Percentiles rank a stretch among this genome's conserved stretches.
These are phyloP conservation scores for Tolypocladium album DNA, from an alignment of 2,329 filamentous ascomycete species.

Conservation along the genomic window DNA sequence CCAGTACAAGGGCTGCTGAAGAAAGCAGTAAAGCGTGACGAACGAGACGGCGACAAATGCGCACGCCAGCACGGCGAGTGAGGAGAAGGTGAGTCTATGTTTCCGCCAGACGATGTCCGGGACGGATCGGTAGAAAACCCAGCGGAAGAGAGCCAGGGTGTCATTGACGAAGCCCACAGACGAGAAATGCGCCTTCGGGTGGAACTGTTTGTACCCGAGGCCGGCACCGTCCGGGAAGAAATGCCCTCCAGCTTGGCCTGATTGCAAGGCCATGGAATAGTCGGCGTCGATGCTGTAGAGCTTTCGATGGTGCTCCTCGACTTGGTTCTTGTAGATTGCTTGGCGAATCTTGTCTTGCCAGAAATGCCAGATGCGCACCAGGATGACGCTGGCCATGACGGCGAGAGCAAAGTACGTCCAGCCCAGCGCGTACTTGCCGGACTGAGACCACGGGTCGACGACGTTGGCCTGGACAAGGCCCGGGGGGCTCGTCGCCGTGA, in stretches of 20 bases:
- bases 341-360: conserved; percentile 92
- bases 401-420: conserved; percentile 83
- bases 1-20: conserved; percentile 85
- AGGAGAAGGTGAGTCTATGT: conserved; percentile 68
- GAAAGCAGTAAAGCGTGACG: conserved; percentile 69
- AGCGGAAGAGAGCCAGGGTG: conserved; percentile 70
- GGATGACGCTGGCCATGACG: conserved; percentile 54
- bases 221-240: conserved; percentile 62
- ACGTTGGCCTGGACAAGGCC: conserved; percentile 52
- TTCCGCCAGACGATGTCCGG: conserved; percentile 61
- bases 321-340: conserved; percentile 76
- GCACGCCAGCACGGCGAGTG: conserved; percentile 59
- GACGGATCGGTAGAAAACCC: conserved; percentile 80
- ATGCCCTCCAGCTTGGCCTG: conserved; percentile 41
- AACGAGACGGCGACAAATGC: conserved; percentile 60
- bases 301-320: conserved; percentile 52
- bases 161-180: conserved; percentile 68
- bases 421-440: conserved; percentile 75
- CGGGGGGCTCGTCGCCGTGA: conserved; percentile 48
- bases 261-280: conserved; percentile 35
- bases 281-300: conserved; percentile 40
- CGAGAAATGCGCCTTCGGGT: conserved; percentile 62
- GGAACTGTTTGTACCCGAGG: conserved; percentile 44
- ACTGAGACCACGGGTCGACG: conserved; percentile 68
- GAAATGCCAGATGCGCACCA: conserved; percentile 72